Evolutionary conservation across 2,329 filamentous ascomycete species (phyloP).

Genomic region (Aspergillus novoparasiticus): DNA sequence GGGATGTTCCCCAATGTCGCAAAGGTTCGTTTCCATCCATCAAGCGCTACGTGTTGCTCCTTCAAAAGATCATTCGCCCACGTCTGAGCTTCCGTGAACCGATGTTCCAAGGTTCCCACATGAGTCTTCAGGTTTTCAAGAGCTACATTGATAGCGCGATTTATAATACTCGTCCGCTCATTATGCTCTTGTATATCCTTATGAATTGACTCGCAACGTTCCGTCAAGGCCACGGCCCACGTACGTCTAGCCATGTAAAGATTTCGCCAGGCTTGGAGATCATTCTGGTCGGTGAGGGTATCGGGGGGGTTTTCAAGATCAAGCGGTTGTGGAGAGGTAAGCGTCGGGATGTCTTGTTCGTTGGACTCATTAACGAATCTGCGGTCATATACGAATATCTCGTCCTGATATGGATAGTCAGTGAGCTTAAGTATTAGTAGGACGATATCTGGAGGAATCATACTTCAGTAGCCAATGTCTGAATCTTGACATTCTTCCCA

Average conservation of each 20-base stretch:
- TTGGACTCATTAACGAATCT: constrained; percentile 59
- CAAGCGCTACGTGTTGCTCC: constrained; percentile 47
- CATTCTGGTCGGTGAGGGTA: constrained; percentile 75
- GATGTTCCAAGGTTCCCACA: constrained; percentile 47
- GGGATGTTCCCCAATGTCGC: constrained; percentile 44
- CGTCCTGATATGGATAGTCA: constrained; percentile 58
- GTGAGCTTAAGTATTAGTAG: not conserved
- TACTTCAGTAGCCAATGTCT: constrained; percentile 80
- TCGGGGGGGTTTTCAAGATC: constrained; percentile 71
- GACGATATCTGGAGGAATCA: constrained; percentile 17
- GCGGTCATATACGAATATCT: constrained; percentile 91
- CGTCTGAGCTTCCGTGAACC: constrained; percentile 48
- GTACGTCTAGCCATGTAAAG: constrained; percentile 77
- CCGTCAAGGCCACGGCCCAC: constrained; percentile 74
- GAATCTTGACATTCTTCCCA: constrained; percentile 80
- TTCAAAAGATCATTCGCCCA: constrained; percentile 50
- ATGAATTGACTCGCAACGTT: constrained; percentile 69
- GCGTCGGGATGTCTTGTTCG: constrained; percentile 53
- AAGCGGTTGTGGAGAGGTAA: constrained; percentile 60
- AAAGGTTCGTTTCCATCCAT: constrained; percentile 45
- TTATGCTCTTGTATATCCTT: constrained; percentile 59
- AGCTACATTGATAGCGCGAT: constrained; percentile 79
- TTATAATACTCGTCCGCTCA: constrained; percentile 56
- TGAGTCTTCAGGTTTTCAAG: constrained; percentile 69
- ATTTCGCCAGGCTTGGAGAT: constrained; percentile 83